Percentiles rank a stretch among this genome's conserved stretches.
phyloP scores from a whole-genome alignment of 164 flowering plant genomes.

The Magnolia changhungtana region DNA sequence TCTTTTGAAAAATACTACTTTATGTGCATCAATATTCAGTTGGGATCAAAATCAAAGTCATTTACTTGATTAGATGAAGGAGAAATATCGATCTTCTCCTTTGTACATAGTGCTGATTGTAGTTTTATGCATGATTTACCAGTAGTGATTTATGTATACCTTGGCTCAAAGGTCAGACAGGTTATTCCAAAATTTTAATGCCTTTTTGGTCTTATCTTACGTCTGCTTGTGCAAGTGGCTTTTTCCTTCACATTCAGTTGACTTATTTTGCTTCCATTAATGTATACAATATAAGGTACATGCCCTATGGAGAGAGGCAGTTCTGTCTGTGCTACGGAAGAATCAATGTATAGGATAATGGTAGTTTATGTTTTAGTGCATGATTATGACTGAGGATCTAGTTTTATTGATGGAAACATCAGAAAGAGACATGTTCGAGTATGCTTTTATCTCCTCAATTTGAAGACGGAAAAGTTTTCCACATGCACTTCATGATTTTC shows the following conservation, averaged over 20 bases:
- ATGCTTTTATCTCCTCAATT: neutral
- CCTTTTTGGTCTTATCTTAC: neutral
- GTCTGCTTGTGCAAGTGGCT: too few relatives aligned
- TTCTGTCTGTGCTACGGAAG: too few relatives aligned
- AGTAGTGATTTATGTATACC: neutral
- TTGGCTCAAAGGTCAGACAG: neutral
- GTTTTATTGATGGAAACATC: too few relatives aligned
- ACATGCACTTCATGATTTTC: neutral
- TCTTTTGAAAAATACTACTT: too few relatives aligned
- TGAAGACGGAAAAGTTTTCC: neutral
- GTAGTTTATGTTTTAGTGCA: neutral
- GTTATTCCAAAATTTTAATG: neutral
- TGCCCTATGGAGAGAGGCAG: too few relatives aligned
- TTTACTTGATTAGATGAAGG: neutral
- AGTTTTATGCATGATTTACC: neutral
- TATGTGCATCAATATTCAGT: neutral
- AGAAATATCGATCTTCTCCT: too few relatives aligned
- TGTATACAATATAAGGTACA: too few relatives aligned
- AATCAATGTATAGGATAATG: too few relatives aligned
- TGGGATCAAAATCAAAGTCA: neutral
- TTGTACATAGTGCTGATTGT: neutral
- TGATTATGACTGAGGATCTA: neutral
- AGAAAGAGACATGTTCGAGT: too few relatives aligned
- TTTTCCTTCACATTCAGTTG: too few relatives aligned
- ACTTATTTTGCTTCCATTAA: too few relatives aligned